phyloP scores from a whole-genome alignment of 2,329 filamentous ascomycete genomes.

The Scolecobasidium constrictum region DNA sequence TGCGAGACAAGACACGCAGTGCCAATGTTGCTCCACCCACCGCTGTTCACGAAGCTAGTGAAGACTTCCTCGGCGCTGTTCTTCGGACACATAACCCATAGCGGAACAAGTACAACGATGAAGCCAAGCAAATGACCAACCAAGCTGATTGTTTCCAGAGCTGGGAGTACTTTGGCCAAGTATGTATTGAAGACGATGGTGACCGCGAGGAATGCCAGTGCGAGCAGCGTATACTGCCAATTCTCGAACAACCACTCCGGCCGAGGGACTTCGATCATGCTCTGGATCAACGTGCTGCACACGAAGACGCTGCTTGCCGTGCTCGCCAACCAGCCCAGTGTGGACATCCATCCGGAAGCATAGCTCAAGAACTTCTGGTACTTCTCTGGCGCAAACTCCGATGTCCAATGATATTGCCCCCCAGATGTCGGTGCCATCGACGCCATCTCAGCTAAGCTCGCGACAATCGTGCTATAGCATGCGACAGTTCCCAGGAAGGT shows the following conservation, averaged over 20 bases:
- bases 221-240: conserved; percentile 31
- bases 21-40: conserved; percentile 22
- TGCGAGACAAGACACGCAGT: conserved; percentile 14
- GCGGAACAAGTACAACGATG: conserved; percentile 25
- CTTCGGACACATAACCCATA: conserved; percentile 21
- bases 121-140: conserved; percentile 25
- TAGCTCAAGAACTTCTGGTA: conserved; percentile 12
- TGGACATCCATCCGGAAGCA: conserved; percentile 21
- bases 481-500: conserved; percentile 4
- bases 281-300: conserved; percentile 19
- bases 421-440: conserved; percentile 11
- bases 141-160: conserved; percentile 27
- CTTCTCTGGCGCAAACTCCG: conserved; percentile 10
- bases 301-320: conserved; percentile 10
- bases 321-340: conserved; percentile 11
- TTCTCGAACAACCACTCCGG: conserved; percentile 15
- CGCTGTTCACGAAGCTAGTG: conserved; percentile 19
- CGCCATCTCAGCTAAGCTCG: conserved; percentile 11
- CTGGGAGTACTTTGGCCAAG: conserved; percentile 22
- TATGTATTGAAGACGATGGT: conserved; percentile 25
- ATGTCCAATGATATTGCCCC: conserved; percentile 28
- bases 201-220: conserved; percentile 23
- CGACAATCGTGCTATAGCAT: conserved; percentile 3
- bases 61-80: conserved; percentile 24
- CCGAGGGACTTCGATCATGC: conserved; percentile 22